A percentile compares a stretch with the other conserved stretches of the same genome.
Conservation (phyloP, 2,329 filamentous ascomycete genomes). For the Leptosphaerulina australis region DNA sequence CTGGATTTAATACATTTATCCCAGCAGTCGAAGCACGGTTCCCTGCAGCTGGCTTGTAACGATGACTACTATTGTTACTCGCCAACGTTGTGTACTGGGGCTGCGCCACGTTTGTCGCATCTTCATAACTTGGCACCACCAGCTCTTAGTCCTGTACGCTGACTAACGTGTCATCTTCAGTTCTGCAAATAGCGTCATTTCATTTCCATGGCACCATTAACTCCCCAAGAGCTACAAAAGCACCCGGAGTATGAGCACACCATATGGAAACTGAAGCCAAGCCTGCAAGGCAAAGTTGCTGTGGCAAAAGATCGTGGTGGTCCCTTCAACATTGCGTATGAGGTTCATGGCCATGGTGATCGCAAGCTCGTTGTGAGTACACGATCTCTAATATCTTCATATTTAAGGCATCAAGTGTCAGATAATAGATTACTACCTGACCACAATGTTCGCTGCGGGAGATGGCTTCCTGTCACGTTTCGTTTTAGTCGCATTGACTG, state of each 20-base stretch:
- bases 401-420: constrained; percentile 24
- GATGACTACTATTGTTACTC: background rate
- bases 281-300: constrained; percentile 63
- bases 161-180: constrained; percentile 15
- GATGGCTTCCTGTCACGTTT: constrained; percentile 34
- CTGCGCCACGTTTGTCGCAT: constrained; percentile 31
- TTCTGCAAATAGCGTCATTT: constrained; percentile 7
- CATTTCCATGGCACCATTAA: constrained; percentile 46
- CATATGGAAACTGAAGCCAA: constrained; percentile 72
- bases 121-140: constrained; percentile 13
- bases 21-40: background rate
- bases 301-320: constrained; percentile 76
- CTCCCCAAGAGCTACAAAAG: constrained; percentile 63
- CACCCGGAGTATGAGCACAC: constrained; percentile 71
- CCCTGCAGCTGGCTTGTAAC: background rate
- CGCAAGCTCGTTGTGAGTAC: constrained; percentile 73
- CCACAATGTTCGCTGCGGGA: constrained; percentile 9
- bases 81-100: constrained; percentile 7
- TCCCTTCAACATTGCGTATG: constrained; percentile 77
- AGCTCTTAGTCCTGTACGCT: constrained; percentile 4
- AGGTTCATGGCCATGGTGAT: constrained; percentile 77
- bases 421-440: constrained; percentile 24
- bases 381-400: constrained; percentile 22
- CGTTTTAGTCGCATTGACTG: constrained; percentile 46
- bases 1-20: background rate